These are phyloP conservation scores for Penicillium sp. DNA, from an alignment of 2,329 filamentous ascomycete genomes.

Conservation along the genomic window DNA sequence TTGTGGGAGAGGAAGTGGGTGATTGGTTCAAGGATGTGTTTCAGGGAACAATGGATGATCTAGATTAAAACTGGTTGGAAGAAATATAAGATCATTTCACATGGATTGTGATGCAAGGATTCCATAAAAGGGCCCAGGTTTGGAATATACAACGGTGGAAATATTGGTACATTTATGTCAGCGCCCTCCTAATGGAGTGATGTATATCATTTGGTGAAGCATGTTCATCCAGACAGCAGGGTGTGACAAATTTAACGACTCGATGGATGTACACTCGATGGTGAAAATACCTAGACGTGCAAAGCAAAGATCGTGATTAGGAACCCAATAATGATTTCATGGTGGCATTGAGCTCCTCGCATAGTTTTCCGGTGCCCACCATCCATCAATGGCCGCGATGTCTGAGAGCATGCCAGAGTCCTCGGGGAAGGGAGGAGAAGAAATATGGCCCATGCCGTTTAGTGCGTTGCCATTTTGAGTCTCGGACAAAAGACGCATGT, in stretches of 20 bases:
- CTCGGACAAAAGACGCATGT: constrained; percentile 26
- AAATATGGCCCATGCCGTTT: constrained; percentile 4
- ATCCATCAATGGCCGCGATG: constrained; percentile 31
- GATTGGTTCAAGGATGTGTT: constrained; percentile 15
- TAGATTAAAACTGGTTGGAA: not conserved
- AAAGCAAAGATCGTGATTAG: not conserved
- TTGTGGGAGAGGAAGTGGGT: constrained; percentile 6
- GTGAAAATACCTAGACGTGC: not conserved
- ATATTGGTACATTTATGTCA: not conserved
- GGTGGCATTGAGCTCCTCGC: not conserved
- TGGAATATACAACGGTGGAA: not conserved
- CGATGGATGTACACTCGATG: too few species aligned
- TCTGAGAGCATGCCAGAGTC: constrained; percentile 20
- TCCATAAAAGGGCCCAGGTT: not conserved
- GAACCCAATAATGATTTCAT: not conserved
- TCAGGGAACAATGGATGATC: constrained; percentile 5
- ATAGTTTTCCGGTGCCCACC: constrained; percentile 28
- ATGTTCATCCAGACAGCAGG: not conserved
- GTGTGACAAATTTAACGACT: not conserved
- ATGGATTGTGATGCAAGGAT: not conserved
- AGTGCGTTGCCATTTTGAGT: constrained; percentile 11
- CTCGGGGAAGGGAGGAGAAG: constrained; percentile 13
- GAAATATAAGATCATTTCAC: too few species aligned
- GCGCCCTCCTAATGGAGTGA: not conserved
- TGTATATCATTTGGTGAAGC: not conserved